Evolutionary conservation across 306 rosid species (phyloP).

Genomic region (Comarum palustre): DNA sequence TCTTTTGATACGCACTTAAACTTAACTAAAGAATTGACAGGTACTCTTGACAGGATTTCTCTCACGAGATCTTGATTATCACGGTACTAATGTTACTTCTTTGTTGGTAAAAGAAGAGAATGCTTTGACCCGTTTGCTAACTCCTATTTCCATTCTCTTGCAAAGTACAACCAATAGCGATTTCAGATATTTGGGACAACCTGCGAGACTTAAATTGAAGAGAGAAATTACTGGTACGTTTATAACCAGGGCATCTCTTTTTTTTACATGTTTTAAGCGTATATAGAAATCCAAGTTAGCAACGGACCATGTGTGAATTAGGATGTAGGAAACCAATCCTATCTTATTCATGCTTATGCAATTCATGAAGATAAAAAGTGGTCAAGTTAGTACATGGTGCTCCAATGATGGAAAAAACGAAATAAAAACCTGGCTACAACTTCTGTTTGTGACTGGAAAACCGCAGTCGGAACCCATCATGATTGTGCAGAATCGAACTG

Average conservation of each 20-base stretch:
- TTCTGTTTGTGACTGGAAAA: neutral
- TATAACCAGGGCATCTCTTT: neutral
- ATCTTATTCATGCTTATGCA: neutral
- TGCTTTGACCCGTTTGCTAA: neutral
- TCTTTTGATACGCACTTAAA: neutral
- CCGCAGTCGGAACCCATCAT: neutral
- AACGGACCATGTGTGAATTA: too few relatives aligned
- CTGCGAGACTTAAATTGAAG: neutral
- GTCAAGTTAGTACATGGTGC: neutral
- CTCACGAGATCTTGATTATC: neutral
- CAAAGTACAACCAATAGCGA: neutral
- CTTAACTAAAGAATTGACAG: neutral
- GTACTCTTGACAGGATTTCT: neutral
- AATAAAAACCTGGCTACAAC: neutral
- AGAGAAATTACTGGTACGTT: too few relatives aligned
- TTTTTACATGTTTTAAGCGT: too few relatives aligned
- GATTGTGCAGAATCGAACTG: conserved; percentile 30
- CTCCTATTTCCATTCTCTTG: neutral
- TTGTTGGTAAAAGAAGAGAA: neutral
- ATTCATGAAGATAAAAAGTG: neutral
- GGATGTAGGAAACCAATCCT: neutral
- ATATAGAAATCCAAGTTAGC: neutral
- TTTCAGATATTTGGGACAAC: neutral
- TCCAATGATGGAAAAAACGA: neutral
- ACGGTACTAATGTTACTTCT: neutral